Evolutionary conservation across 352 stramenopile species (phyloP), one percentile per base, ranked within the genome.

Genomic region (Pythium plurisporium): DNA sequence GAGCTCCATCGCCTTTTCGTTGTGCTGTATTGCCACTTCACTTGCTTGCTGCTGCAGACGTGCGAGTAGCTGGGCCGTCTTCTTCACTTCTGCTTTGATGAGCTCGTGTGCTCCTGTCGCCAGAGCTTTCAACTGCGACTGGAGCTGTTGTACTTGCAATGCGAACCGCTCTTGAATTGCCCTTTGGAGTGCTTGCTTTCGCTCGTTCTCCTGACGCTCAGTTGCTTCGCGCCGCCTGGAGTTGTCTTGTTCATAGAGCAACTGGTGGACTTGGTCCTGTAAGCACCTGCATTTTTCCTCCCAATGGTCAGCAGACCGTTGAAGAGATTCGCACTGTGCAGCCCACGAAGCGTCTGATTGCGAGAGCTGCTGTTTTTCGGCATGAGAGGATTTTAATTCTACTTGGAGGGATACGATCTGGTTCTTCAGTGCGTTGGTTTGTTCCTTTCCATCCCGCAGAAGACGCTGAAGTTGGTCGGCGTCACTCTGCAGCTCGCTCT

Each of bases 11-110:
- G 77, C 65, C 5, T 68, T 68, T 14, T 78, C 64, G 22, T 75
- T 79, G 50, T 82, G 69, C 12, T 71, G 63, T 19, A 85, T 72
- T 1, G 69, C 73, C 25, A 83, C 47, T 52, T 83, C 74, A 26
- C 63, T 70, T 4, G 71, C 69, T 27, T 82, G 70, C 25, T 72
- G 68, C 17, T 81, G 70, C 11, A 80, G 49, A 3, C 19, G 23
- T 3, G 56, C 45, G 15, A 87, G 38, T 17, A 59, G 53, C 2
- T 64, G 38, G 20, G 70, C 52, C 9, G 69, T 79, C 23, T 72
- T 72, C 30, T 73, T 71, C 19, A 73, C 45, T 38, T 74, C 67
- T 23, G 30, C 36, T 17, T 57, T 38, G 7, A 74, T 41, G 23
- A 64, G 12, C n/a, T 66, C 45, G 2, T 36, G 41, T 11, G 56